phyloP scores from a whole-genome alignment of 352 stramenopile species.

The Thalassiosira ordinaria region DNA sequence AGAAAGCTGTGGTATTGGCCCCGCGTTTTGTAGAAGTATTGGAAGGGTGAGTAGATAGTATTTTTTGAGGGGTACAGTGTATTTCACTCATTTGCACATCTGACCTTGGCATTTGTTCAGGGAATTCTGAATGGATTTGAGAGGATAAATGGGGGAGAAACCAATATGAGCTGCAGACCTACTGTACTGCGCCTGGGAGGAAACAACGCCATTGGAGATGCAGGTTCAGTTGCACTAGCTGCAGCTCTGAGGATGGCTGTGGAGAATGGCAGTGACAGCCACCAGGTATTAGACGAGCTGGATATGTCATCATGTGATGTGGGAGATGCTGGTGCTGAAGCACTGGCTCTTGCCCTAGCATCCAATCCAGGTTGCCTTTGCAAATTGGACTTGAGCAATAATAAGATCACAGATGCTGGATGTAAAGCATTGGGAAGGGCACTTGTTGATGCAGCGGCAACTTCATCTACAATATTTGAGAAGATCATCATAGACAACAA shows the following conservation, averaged over 20 bases:
- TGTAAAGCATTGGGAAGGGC: constrained; percentile 58
- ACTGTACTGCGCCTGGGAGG: constrained; percentile 63
- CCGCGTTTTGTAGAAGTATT: constrained; percentile 74
- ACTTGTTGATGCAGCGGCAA: constrained; percentile 39
- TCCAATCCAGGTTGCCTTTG: constrained; percentile 58
- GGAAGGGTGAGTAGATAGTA: constrained; percentile 62
- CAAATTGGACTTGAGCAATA: constrained; percentile 82
- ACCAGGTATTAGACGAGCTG: constrained; percentile 68
- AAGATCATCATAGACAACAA: constrained; percentile 82
- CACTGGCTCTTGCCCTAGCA: constrained; percentile 73
- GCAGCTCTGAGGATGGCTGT: constrained; percentile 68
- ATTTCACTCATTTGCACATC: no score
- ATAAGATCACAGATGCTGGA: constrained; percentile 77
- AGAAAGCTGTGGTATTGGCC: constrained; percentile 73
- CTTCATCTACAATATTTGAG: constrained; percentile 40
- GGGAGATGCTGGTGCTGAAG: constrained; percentile 72
- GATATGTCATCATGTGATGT: constrained; percentile 81
- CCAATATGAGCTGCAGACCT: constrained; percentile 34
- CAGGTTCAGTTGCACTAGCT: constrained; percentile 70
- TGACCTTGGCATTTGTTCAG: constrained; percentile 12
- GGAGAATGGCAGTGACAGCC: constrained; percentile 25
- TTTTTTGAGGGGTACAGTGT: no score
- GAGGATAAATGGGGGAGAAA: constrained; percentile 12
- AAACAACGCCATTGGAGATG: constrained; percentile 78
- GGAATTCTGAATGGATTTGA: constrained; percentile 47